Conservation (phyloP, 768 basidiomycete species). For the Boletellus ananas region DNA sequence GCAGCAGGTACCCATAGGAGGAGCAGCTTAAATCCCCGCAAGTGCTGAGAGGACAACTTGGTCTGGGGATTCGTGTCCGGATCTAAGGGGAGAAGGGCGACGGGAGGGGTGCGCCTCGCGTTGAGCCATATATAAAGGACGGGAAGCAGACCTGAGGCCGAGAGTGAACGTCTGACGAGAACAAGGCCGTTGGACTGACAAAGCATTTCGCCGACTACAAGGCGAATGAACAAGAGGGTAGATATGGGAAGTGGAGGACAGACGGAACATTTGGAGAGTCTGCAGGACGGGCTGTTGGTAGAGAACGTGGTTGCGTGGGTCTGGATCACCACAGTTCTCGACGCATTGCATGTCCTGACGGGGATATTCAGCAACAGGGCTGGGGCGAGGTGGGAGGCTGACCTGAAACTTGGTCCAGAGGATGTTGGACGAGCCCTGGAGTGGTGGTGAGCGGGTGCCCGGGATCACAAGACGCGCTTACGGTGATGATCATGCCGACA, state of each 20-base stretch:
- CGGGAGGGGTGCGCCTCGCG: constrained; percentile 41
- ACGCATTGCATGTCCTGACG: constrained; percentile 95
- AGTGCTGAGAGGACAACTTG: constrained; percentile 34
- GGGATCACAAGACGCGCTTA: too few species aligned
- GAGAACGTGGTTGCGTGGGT: constrained; percentile 59
- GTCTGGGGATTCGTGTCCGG: constrained; percentile 40
- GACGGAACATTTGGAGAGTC: constrained; percentile 85
- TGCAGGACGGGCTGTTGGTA: constrained; percentile 97
- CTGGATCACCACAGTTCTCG: constrained; percentile 75
- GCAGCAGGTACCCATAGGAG: constrained; percentile 85
- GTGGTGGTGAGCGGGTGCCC: too few species aligned
- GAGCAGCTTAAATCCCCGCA: constrained; percentile 66
- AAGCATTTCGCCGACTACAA: constrained; percentile 87
- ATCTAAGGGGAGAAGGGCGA: constrained; percentile 55
- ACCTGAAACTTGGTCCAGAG: constrained; percentile 84
- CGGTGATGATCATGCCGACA: too few species aligned
- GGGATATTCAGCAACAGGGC: constrained; percentile 5
- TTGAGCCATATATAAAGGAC: constrained; percentile 68
- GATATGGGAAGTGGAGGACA: constrained; percentile 32
- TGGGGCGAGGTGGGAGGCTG: constrained; percentile 14
- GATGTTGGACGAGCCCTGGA: constrained; percentile 74
- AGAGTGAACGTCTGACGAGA: constrained; percentile 16
- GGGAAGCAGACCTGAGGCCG: constrained; percentile 70
- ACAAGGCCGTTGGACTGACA: constrained; percentile 48
- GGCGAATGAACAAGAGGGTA: constrained; percentile 33